phyloP scores from a whole-genome alignment of 2,329 filamentous ascomycete species.

The Rutstroemia sp. region DNA sequence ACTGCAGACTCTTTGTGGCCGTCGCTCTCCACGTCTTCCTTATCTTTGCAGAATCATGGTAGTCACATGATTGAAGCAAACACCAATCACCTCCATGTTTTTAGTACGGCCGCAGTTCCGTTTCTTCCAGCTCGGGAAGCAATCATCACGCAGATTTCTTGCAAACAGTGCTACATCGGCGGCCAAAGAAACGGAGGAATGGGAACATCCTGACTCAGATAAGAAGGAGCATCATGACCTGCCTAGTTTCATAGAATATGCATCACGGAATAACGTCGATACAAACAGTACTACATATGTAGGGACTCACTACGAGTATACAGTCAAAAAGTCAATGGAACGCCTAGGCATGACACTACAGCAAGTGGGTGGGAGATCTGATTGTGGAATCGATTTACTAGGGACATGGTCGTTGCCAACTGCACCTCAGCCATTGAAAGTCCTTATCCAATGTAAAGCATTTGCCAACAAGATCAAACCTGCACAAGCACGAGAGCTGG shows the following conservation, averaged over 20 bases:
- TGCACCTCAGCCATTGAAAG: slow-evolving; percentile 34
- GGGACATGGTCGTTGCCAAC: slow-evolving; percentile 59
- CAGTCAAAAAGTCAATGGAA: slow-evolving; percentile 46
- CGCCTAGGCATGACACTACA: slow-evolving; percentile 56
- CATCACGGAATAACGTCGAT: slow-evolving; percentile 46
- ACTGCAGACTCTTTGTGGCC: not conserved
- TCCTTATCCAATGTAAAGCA: slow-evolving; percentile 64
- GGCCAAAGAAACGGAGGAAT: slow-evolving; percentile 9
- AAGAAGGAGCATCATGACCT: slow-evolving; percentile 54
- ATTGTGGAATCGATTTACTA: slow-evolving; percentile 67
- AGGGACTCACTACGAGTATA: slow-evolving; percentile 75
- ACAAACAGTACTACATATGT: slow-evolving; percentile 52
- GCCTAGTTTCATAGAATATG: slow-evolving; percentile 57
- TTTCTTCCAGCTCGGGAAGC: slow-evolving; percentile 15
- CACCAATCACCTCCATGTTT: slow-evolving; percentile 16
- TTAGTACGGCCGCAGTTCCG: slow-evolving; percentile 11
- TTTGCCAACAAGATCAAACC: slow-evolving; percentile 45
- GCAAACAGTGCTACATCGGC: slow-evolving; percentile 17
- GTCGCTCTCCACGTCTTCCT: not conserved
- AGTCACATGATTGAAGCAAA: slow-evolving; percentile 10
- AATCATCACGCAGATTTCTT: slow-evolving; percentile 17
- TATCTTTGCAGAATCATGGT: not conserved
- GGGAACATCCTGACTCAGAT: slow-evolving; percentile 40
- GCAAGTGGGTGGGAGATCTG: slow-evolving; percentile 58
- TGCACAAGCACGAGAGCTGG: slow-evolving; percentile 62